Evolutionary conservation across 108 stramenopile genomes (phyloP).

Genomic region (Fistulifera solaris): DNA sequence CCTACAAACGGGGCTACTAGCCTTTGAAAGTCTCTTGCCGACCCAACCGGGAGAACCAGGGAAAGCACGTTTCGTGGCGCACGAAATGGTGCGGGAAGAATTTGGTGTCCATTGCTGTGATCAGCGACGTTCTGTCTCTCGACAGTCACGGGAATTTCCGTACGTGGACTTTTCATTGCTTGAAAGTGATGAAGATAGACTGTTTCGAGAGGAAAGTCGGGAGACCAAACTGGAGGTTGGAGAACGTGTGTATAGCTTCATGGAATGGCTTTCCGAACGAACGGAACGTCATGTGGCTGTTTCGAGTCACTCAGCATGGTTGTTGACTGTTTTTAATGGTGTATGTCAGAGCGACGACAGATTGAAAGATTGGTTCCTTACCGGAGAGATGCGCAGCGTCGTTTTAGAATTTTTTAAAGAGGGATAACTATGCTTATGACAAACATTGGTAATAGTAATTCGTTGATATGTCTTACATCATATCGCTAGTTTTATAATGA

Average conservation of each 20-base stretch:
- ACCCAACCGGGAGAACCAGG: not conserved
- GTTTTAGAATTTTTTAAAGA: constrained; percentile 22
- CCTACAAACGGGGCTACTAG: constrained; percentile 58
- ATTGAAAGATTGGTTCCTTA: constrained; percentile 48
- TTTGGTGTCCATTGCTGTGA: constrained; percentile 69
- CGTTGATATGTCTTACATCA: no score
- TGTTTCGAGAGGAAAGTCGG: constrained; percentile 30
- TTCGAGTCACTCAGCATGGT: constrained; percentile 40
- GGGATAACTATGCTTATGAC: not conserved
- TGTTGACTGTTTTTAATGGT: constrained; percentile 39
- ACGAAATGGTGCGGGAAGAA: constrained; percentile 68
- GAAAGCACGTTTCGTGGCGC: constrained; percentile 46
- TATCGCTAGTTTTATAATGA: not conserved
- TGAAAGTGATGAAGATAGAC: constrained; percentile 37
- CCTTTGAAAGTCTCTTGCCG: constrained; percentile 42
- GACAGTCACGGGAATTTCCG: constrained; percentile 45
- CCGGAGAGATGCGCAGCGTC: constrained; percentile 53
- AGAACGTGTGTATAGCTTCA: constrained; percentile 38
- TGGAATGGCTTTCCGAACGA: constrained; percentile 37
- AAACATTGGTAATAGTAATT: no score
- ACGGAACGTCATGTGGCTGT: constrained; percentile 35
- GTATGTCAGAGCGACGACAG: not conserved
- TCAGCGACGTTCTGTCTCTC: constrained; percentile 44
- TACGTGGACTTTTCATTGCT: constrained; percentile 49
- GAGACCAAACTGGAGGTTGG: constrained; percentile 46